Percentiles rank a stretch among this genome's conserved stretches.
These are phyloP conservation scores for Quercus glauca DNA, from an alignment of 306 rosid species.

Conservation along the genomic window DNA sequence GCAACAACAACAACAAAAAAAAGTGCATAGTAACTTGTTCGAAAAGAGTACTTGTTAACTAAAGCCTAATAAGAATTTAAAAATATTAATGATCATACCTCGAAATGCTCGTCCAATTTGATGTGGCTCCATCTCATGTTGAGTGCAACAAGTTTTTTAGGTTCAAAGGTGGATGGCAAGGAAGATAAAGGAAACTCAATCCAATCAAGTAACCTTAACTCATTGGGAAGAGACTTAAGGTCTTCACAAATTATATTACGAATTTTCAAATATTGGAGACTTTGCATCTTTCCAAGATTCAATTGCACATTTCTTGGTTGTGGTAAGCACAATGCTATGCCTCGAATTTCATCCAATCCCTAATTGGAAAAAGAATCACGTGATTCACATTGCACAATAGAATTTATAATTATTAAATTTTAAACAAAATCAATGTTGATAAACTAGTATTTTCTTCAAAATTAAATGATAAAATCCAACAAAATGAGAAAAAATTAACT, in stretches of 20 bases:
- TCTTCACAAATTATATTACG: conserved; percentile 20
- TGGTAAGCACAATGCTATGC: conserved; percentile 21
- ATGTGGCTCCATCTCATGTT: conserved; percentile 26
- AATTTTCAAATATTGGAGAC: conserved; percentile 25
- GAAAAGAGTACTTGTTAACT: not conserved
- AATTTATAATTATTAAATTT: too few species aligned
- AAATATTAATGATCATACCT: not conserved
- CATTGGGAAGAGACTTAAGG: conserved; percentile 26
- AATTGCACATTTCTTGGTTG: conserved; percentile 12
- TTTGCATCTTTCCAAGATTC: conserved; percentile 15
- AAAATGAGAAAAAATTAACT: too few species aligned
- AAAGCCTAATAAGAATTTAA: not conserved
- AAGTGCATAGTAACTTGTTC: too few species aligned
- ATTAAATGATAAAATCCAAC: too few species aligned
- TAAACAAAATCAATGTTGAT: too few species aligned
- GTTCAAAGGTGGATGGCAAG: conserved; percentile 32
- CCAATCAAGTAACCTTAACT: conserved; percentile 44
- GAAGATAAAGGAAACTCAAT: conserved; percentile 21
- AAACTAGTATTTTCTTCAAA: too few species aligned
- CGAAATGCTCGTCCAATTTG: conserved; percentile 6
- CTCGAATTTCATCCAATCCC: conserved; percentile 8
- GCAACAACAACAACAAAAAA: too few species aligned
- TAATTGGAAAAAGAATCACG: too few species aligned
- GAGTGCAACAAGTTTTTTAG: conserved; percentile 29
- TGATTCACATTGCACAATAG: too few species aligned